Conservation (phyloP, 164 flowering plant genomes). For the Cinnamomum chago region DNA sequence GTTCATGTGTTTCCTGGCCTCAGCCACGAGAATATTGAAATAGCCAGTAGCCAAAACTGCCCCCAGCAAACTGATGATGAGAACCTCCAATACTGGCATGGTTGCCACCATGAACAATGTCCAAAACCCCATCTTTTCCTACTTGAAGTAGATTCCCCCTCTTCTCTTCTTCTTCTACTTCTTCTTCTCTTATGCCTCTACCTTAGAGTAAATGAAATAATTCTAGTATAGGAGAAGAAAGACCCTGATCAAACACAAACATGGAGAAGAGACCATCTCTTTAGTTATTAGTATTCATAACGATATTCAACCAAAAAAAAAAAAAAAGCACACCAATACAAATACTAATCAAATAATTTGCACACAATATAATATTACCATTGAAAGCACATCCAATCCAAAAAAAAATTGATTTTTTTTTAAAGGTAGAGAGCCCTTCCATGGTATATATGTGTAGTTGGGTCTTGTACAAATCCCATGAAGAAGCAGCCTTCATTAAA, state of each 20-base stretch:
- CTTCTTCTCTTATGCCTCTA: neutral
- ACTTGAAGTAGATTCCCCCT: neutral
- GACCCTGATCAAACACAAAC: neutral
- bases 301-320: neutral
- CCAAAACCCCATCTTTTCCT: constrained; percentile 66
- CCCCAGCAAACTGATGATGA: constrained; percentile 63
- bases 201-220: neutral
- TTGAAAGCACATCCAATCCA: neutral
- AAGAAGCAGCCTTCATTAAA: too few relatives aligned
- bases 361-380: neutral
- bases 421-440: neutral
- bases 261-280: too few relatives aligned
- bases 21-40: constrained; percentile 52
- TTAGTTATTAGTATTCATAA: too few relatives aligned
- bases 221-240: neutral
- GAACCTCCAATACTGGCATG: constrained; percentile 73
- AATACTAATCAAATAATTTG: neutral
- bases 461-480: too few relatives aligned
- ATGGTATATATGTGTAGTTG: neutral
- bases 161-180: neutral
- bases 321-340: neutral
- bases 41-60: constrained; percentile 65
- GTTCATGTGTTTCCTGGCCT: constrained; percentile 63
- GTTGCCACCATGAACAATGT: constrained; percentile 62
- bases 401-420: neutral